Conservation (phyloP, 139 green algal species). For the Axilococcus clingmanii region DNA sequence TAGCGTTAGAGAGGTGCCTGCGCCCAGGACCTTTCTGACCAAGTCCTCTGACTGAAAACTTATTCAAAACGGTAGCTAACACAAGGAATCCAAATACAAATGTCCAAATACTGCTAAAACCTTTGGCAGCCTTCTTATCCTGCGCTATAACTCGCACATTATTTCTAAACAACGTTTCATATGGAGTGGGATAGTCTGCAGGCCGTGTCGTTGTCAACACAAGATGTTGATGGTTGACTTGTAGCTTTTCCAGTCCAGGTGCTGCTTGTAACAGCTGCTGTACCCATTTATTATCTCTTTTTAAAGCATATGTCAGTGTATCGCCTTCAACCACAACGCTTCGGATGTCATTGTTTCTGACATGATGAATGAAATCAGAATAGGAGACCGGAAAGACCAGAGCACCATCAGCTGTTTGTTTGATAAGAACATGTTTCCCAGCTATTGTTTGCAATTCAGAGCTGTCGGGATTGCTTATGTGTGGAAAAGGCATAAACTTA, state of each 20-base stretch:
- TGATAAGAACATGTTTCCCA: too few relatives aligned
- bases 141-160: conserved; percentile 54
- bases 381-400: too few relatives aligned
- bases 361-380: conserved; percentile 59
- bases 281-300: conserved; percentile 9
- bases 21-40: conserved; percentile 24
- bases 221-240: conserved; percentile 17
- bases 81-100: conserved; percentile 52
- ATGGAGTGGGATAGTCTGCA: conserved; percentile 65
- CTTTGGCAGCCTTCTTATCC: conserved; percentile 37
- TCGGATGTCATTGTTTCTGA: conserved; percentile 58
- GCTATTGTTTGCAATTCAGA: too few relatives aligned
- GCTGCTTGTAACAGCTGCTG: background rate
- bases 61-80: conserved; percentile 51
- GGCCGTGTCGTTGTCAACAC: conserved; percentile 66
- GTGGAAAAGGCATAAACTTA: too few relatives aligned
- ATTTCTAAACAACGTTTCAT: conserved; percentile 48
- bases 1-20: background rate
- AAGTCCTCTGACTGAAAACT: conserved; percentile 51
- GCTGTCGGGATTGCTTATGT: too few relatives aligned
- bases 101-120: conserved; percentile 24
- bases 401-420: too few relatives aligned
- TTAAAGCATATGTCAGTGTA: conserved; percentile 41
- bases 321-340: conserved; percentile 62
- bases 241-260: background rate